Evolutionary conservation across 179 eudicot genomes (phyloP).

Genomic region (Spergularia azorica): DNA sequence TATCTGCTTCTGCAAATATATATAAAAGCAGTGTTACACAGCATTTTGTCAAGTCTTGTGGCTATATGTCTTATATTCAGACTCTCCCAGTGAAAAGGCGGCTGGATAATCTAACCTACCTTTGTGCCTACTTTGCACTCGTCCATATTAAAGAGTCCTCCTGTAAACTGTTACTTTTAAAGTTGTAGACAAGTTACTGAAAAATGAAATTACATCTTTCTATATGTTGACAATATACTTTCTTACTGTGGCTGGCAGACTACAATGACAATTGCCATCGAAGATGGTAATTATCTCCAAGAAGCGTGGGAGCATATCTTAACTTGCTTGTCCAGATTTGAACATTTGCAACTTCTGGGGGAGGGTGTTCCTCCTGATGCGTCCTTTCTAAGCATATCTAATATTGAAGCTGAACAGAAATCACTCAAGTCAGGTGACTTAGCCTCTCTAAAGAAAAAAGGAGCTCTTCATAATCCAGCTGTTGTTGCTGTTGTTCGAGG

Average conservation of each 20-base stretch:
- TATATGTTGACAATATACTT: constrained; percentile 11
- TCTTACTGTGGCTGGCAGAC: constrained; percentile 50
- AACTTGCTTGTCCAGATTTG: constrained; percentile 95
- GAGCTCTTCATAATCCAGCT: constrained; percentile 90
- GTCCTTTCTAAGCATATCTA: constrained; percentile 65
- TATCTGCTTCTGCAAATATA: background rate
- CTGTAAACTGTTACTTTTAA: background rate
- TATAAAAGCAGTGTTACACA: constrained; percentile 1
- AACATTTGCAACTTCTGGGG: constrained; percentile 93
- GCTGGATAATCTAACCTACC: background rate
- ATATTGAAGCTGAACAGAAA: constrained; percentile 71
- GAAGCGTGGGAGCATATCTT: constrained; percentile 99
- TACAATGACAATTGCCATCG: constrained; percentile 91
- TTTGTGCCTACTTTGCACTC: constrained; percentile 5
- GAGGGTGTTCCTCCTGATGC: constrained; percentile 99
- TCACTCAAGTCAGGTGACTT: constrained; percentile 52
- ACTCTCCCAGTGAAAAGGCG: background rate
- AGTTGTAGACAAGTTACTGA: background rate
- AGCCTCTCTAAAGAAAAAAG: constrained; percentile 76
- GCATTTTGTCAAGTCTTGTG: background rate
- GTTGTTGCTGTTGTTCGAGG: constrained; percentile 96
- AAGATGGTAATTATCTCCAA: constrained; percentile 91
- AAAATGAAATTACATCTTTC: background rate
- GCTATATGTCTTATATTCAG: background rate
- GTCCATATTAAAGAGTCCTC: background rate